Evolutionary conservation across 176 grass and related monocot genomes (phyloP).

Genomic region (Chloris gayana): DNA sequence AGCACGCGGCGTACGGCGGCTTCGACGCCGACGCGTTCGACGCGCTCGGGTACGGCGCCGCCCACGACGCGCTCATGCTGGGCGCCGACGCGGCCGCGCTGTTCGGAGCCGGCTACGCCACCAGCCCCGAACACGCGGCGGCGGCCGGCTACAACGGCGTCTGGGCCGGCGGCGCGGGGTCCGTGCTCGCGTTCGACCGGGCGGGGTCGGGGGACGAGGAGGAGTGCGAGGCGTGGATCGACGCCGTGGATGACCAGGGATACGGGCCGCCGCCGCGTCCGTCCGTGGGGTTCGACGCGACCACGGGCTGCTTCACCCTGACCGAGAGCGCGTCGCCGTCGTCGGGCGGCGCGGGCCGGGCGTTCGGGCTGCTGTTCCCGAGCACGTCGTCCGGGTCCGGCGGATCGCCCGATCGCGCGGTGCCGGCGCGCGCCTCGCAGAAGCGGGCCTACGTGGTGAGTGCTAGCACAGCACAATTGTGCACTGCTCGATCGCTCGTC

Average conservation of each 20-base stretch:
- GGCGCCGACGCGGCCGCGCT: slow-evolving; percentile 21
- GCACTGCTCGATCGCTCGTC: background rate
- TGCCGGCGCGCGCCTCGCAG: slow-evolving; percentile 39
- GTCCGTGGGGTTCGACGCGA: slow-evolving; percentile 35
- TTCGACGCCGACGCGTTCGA: slow-evolving; percentile 40
- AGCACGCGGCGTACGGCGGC: background rate
- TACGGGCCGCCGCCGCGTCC: background rate
- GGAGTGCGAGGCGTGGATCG: slow-evolving; percentile 61
- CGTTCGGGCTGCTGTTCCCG: slow-evolving; percentile 46
- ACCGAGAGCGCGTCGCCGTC: slow-evolving; percentile 9
- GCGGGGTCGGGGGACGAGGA: slow-evolving; percentile 15
- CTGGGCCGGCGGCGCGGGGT: slow-evolving; percentile 32
- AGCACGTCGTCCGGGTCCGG: background rate
- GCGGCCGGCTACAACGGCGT: background rate
- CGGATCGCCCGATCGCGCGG: slow-evolving; percentile 33
- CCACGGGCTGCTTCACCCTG: slow-evolving; percentile 42
- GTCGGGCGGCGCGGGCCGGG: slow-evolving; percentile 1
- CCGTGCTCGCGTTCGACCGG: slow-evolving; percentile 61
- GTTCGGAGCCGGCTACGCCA: background rate
- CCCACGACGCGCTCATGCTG: background rate
- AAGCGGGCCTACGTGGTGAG: slow-evolving; percentile 52
- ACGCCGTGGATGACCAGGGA: slow-evolving; percentile 61
- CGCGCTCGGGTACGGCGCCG: slow-evolving; percentile 27
- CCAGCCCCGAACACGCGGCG: background rate
- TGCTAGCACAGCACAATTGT: background rate